Evolutionary conservation across 129 eudicot genomes (phyloP).

Genomic region (Flaveria linearis): DNA sequence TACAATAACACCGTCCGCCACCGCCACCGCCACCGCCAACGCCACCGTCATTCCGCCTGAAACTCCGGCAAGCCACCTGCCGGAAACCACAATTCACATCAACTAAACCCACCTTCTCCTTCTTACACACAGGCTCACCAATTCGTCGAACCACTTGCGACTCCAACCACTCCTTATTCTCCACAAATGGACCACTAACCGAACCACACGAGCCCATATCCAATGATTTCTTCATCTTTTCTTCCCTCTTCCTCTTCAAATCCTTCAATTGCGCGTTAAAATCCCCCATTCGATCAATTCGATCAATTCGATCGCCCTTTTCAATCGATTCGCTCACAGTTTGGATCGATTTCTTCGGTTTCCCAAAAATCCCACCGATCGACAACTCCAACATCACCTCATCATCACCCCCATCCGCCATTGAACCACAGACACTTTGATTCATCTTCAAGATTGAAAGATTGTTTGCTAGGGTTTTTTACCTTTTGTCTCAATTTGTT

Average conservation of each 20-base stretch:
- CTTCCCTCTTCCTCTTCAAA: conserved; percentile 45
- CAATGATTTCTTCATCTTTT: conserved; percentile 12
- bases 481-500: not conserved
- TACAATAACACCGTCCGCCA: too few species aligned
- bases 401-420: conserved; percentile 34
- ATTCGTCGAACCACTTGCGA: too few species aligned
- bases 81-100: not conserved
- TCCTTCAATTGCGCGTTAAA: not conserved
- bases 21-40: too few species aligned
- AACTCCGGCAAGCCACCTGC: not conserved
- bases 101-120: conserved; percentile 24
- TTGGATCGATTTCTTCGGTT: conserved; percentile 25
- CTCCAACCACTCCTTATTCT: conserved; percentile 26
- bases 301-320: not conserved
- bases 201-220: conserved; percentile 15
- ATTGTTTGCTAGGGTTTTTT: too few species aligned
- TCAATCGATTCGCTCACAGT: not conserved
- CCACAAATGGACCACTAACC: conserved; percentile 23
- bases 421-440: not conserved
- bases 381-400: conserved; percentile 72
- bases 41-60: too few species aligned
- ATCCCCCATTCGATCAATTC: not conserved
- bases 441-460: too few species aligned
- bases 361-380: conserved; percentile 46
- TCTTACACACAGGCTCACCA: conserved; percentile 30